Evolutionary conservation across 768 basidiomycete genomes (phyloP), one percentile per base, ranked within the genome.

Genomic region (Tricholoma flavovirens): DNA sequence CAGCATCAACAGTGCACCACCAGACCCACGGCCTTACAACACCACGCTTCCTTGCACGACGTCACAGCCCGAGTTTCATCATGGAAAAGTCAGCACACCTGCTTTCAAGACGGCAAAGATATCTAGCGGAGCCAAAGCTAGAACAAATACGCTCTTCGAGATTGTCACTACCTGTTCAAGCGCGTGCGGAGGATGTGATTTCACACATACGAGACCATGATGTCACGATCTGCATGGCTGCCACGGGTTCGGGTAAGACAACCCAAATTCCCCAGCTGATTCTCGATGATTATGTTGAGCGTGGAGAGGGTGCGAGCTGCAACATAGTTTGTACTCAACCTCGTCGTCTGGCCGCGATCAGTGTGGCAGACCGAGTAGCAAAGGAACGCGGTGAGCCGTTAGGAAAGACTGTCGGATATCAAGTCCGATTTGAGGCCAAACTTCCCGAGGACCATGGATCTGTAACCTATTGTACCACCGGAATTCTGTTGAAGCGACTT

Each of bases 251-350:
- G 1, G 93, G 94, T 1, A 97, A 97, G 74, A 96, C 93, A 6
- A 97, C 94, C 0, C 95, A 98, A 69, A 83, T 97, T 22, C 95
- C 95, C 5, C 95, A 97, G 68, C 78, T 97, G 48, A 84, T 97
- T 59, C 78, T 98, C 49, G 94, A 98, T 63, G 81, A 88, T 42
- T 86, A 80, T 64, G 93, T 93, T 56, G 76, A 85, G 15, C 74
- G 77, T 14, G 90, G 85, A n/a, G 76, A 90, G 54, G 95, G 95
- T 14, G 85, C 90, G 1, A 71, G 75, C 50, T 96, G 93, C 72
- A 96, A 97, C 66, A 81, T 98, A 60, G 75, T 97, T 22, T 97
- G 93, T 66, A 97, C 94, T 0, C 95, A 98, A 65, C 95, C 95
- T 14, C 83, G 94, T 57, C 83, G 94, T 53, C 76, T 97, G 46